These are phyloP conservation scores for Podospora tetraspora DNA, from an alignment of 495 filamentous ascomycete genomes.

Conservation along the genomic window DNA sequence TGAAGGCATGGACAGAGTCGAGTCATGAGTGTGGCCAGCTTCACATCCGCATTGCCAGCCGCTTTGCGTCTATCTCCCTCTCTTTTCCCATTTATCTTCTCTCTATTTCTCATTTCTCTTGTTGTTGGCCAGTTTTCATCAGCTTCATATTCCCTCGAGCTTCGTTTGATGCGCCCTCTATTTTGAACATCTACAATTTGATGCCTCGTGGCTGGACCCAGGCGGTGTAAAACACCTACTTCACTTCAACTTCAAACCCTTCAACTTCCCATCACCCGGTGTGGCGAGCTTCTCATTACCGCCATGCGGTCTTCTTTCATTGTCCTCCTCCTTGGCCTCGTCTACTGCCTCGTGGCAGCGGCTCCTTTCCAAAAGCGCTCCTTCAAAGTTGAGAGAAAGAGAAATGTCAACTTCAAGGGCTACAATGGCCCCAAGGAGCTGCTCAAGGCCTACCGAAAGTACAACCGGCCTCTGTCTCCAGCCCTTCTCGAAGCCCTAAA, in stretches of 20 bases:
- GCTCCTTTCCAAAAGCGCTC: slow-evolving; percentile 38
- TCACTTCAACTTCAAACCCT: slow-evolving; percentile 4
- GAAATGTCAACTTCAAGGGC: slow-evolving; percentile 47
- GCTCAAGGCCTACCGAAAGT: slow-evolving; percentile 60
- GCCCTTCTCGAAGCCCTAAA: slow-evolving; percentile 37
- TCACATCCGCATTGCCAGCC: neutral
- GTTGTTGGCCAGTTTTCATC: neutral
- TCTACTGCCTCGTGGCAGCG: slow-evolving; percentile 38
- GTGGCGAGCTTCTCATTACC: slow-evolving; percentile 16
- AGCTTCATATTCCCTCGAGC: neutral
- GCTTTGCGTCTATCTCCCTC: neutral
- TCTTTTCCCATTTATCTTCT: neutral
- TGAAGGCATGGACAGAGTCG: neutral
- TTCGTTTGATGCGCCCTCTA: neutral
- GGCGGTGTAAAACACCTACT: neutral
- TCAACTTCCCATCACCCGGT: neutral
- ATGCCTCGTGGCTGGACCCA: neutral
- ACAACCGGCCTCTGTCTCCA: slow-evolving; percentile 46
- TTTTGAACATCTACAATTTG: neutral
- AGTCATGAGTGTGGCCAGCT: neutral
- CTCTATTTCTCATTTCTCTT: neutral
- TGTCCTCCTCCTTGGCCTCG: slow-evolving; percentile 29
- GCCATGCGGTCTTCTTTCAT: slow-evolving; percentile 37
- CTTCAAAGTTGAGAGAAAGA: slow-evolving; percentile 57
- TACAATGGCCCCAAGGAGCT: slow-evolving; percentile 53